Evolutionary conservation across 1,284 basidiomycete genomes (phyloP), one percentile per base, ranked within the genome.

Genomic region (Ceratobasidium sp.): DNA sequence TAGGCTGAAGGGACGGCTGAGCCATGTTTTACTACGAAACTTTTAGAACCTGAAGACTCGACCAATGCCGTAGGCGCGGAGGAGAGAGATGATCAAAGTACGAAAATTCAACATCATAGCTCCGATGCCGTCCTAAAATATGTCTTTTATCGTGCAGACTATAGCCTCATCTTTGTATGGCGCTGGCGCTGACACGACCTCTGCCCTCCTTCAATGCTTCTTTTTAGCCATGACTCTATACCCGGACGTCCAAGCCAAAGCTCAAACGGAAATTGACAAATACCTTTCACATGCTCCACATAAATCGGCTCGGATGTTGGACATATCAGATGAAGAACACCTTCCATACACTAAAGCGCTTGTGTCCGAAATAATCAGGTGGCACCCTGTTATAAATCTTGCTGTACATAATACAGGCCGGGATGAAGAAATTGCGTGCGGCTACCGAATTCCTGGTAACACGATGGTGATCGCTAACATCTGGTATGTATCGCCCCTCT

Each of bases 241-340:
- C 72, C 83, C 82, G 0, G 79, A 82, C 1, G 77, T 80, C 1
- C 81, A 81, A 70, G 75, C 64, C 16, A 78, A 74, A 26, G 82
- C 80, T 6, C 80, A 80, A 59, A 78, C 74, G 4, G 83, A 84
- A 75, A 72, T 84, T 6, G 81, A 83, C 41, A 28, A 50, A 3
- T 58, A 70, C 18, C 16, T 60, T 28, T 3, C 39, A 28, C 21
- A 23, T 14, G 45, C 53, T 8, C 1, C 53, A 1, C 39, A 1
- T 5, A 21, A 10, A 28, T 28, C 39, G 4, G 26, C 1, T 32
- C 73, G 76, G 36, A 21, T 77, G 3, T 75, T 77, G 1, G 75
- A 73, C 8, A 77, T 79, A 28, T 65, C 59, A 18, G 78, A 79
- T 39, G 9, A 76, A 12, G 69, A 73, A 5, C 28, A 52, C 2